Base-by-base conservation (phyloP, 78 protist genomes). In the Monocercomonoides exilis region DNA sequence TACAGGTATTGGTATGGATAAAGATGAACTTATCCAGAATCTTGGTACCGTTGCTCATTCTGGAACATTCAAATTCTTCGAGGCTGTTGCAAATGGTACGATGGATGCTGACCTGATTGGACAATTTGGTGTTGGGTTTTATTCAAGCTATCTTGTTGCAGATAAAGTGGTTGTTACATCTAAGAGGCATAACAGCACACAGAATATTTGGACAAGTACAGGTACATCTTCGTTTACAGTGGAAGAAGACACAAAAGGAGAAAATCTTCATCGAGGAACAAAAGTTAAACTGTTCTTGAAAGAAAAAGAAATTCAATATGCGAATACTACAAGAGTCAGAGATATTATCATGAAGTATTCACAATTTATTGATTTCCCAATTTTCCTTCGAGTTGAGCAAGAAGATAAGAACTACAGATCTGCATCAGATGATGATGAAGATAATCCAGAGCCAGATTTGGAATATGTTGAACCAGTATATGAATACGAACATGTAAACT, bases 81-180 rank as follows among this genome's bases (percentile, higher is more conserved):
- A 98, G 91, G 97, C 96, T 33, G 89, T 96, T 41, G 80, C 84
- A 77, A 91, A 93, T 29, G 99, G 99, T 41, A 99, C 98, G 5
- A 38, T 34, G 41, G 11, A 11, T 21, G 38, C 11, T 29, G 99
- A 97, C 89, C 89, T 98, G 29, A 99, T 99, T 77, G 99, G 99
- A 32, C 99, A 99, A 91, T 99, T 99, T 90, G 99, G 99, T 93
- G 99, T 99, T 80, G 99, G 99, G 43, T 99, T 99, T 97, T 99
- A 99, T 95, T 96, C 99, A 43, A 98, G 99, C 41, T 99, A 93
- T 96, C 95, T 99, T 11, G 99, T 98, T 46, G 99, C 99, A 77
- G 98, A 99, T 91, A 36, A 81, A 5, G 99, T 99, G 41, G 44
- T 42, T 1, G 99, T 99, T 41, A 87, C 85, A 87, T 91, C 98